phyloP scores from a whole-genome alignment of 768 basidiomycete genomes.

The Rossbeevera mucosa region DNA sequence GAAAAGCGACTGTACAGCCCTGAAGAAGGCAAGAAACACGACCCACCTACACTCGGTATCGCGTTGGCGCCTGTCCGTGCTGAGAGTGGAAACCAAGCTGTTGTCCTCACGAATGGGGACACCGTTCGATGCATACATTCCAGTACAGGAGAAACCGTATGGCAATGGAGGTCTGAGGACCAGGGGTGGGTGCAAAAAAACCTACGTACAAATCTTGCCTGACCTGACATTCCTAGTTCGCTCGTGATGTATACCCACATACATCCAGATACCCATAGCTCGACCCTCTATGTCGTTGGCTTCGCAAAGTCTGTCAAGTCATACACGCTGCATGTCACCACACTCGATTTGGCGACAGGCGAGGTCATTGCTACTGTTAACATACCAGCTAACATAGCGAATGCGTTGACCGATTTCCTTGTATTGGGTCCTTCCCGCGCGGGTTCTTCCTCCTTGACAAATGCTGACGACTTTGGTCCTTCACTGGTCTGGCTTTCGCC shows the following conservation, averaged over 20 bases:
- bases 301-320: slow-evolving; percentile 40
- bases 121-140: slow-evolving; percentile 49
- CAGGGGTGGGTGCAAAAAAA: slow-evolving; percentile 49
- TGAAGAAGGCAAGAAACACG: slow-evolving; percentile 39
- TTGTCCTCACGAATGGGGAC: slow-evolving; percentile 59
- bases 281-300: slow-evolving; percentile 54
- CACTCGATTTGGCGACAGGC: slow-evolving; percentile 54
- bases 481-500: slow-evolving; percentile 35
- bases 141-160: slow-evolving; percentile 49
- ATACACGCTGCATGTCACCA: slow-evolving; percentile 64
- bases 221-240: slow-evolving; percentile 40
- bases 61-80: slow-evolving; percentile 40
- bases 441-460: not conserved
- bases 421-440: slow-evolving; percentile 26
- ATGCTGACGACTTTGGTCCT: slow-evolving; percentile 9
- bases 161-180: slow-evolving; percentile 72
- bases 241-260: slow-evolving; percentile 62
- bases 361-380: slow-evolving; percentile 43
- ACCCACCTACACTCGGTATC: slow-evolving; percentile 55
- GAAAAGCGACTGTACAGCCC: slow-evolving; percentile 60
- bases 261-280: slow-evolving; percentile 43
- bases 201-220: not conserved
- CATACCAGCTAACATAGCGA: slow-evolving; percentile 48
- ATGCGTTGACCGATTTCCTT: slow-evolving; percentile 35
- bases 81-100: slow-evolving; percentile 16